Percentiles rank a stretch among this genome's conserved stretches.
Evolutionary conservation across 2,329 filamentous ascomycete genomes (phyloP).

Genomic region (Fusarium sp.): DNA sequence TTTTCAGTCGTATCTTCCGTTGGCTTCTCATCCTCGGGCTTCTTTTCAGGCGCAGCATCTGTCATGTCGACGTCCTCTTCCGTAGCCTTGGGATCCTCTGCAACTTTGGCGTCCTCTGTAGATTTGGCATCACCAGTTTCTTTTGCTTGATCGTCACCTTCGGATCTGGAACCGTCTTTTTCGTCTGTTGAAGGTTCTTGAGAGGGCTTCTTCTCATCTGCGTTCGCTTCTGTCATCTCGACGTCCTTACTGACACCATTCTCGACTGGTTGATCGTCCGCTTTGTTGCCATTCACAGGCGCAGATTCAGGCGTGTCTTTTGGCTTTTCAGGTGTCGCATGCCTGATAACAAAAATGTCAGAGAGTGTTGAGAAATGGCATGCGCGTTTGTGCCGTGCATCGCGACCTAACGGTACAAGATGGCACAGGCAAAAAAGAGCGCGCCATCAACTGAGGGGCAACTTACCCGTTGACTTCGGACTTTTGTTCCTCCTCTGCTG

Average conservation of each 20-base stretch:
- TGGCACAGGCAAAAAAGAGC: slow-evolving; percentile 17
- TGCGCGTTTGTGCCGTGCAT: background rate
- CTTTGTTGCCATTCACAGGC: slow-evolving; percentile 45
- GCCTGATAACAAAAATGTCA: slow-evolving; percentile 46
- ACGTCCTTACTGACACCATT: slow-evolving; percentile 47
- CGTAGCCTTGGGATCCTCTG: background rate
- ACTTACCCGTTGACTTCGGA: slow-evolving; percentile 57
- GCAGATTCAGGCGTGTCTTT: slow-evolving; percentile 42
- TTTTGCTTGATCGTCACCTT: slow-evolving; percentile 19
- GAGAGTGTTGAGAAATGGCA: slow-evolving; percentile 28
- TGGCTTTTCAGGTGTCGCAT: slow-evolving; percentile 44
- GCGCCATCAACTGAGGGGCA: slow-evolving; percentile 15
- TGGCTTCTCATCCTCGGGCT: background rate
- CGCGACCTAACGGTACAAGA: slow-evolving; percentile 23
- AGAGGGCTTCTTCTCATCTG: slow-evolving; percentile 28
- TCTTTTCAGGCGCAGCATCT: slow-evolving; percentile 20
- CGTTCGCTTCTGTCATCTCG: slow-evolving; percentile 37
- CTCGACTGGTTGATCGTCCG: slow-evolving; percentile 34
- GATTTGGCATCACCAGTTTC: slow-evolving; percentile 14
- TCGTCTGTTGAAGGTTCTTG: slow-evolving; percentile 11
- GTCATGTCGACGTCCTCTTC: slow-evolving; percentile 35
- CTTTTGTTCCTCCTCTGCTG: slow-evolving; percentile 49
- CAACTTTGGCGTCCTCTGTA: background rate
- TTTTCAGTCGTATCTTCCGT: slow-evolving; percentile 8
- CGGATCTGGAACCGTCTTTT: slow-evolving; percentile 29